Conservation (phyloP, 306 rosid genomes). For the Vigna nakashimae region DNA sequence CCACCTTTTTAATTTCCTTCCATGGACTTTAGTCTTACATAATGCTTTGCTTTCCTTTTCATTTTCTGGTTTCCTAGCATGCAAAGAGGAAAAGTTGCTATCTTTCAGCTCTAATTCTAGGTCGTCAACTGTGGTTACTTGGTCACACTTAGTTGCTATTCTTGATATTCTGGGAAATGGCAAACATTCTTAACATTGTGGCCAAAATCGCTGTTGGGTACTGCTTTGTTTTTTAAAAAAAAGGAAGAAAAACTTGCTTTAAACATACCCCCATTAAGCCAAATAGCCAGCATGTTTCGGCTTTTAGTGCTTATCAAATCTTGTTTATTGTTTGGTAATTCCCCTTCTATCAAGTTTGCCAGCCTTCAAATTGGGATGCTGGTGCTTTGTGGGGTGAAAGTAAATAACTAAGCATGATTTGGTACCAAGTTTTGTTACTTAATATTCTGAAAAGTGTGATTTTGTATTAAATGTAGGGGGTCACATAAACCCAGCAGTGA, state of each 20-base stretch:
- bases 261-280: not conserved
- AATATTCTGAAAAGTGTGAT: not conserved
- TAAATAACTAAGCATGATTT: too few relatives aligned
- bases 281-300: not conserved
- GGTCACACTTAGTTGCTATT: not conserved
- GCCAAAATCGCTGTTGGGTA: not conserved
- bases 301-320: not conserved
- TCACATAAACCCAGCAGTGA: constrained; percentile 85
- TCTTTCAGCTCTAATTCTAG: not conserved
- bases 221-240: not conserved
- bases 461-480: constrained; percentile 55
- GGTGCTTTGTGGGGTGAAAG: not conserved
- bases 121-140: not conserved
- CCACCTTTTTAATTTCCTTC: not conserved
- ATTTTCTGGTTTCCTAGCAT: not conserved
- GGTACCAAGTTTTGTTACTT: not conserved
- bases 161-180: not conserved
- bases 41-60: not conserved
- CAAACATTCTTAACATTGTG: not conserved
- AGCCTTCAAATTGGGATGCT: not conserved
- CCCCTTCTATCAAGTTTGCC: not conserved
- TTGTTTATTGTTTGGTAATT: not conserved
- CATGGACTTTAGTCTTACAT: not conserved
- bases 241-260: not conserved
- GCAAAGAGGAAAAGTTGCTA: not conserved